Percentiles rank a stretch among this genome's conserved stretches.
phyloP scores from a whole-genome alignment of 192 early-diverging fungal species.

The Mortierella antarctica region DNA sequence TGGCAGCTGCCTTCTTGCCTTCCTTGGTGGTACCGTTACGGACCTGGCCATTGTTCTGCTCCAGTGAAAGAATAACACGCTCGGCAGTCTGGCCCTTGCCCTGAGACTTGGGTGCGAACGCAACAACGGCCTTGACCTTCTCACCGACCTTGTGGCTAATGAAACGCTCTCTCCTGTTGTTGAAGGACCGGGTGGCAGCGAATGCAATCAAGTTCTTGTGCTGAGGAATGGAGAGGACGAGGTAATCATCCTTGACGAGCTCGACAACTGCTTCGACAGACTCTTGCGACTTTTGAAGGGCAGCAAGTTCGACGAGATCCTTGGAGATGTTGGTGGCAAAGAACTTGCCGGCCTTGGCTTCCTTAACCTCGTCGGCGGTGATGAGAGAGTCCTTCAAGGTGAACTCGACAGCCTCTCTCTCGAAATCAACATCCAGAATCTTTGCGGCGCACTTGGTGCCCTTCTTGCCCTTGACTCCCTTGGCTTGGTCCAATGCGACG shows the following conservation, averaged over 20 bases:
- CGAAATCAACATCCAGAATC: constrained; percentile 78
- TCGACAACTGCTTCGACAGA: constrained; percentile 71
- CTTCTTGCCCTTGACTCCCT: constrained; percentile 58
- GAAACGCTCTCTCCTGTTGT: constrained; percentile 71
- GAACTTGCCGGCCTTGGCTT: constrained; percentile 26
- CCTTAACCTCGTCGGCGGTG: constrained; percentile 25
- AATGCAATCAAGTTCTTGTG: constrained; percentile 65
- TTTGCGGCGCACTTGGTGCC: constrained; percentile 64
- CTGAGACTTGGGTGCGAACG: constrained; percentile 52
- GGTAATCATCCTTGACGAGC: constrained; percentile 84
- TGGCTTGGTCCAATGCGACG: constrained; percentile 68
- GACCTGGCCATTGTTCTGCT: constrained; percentile 9
- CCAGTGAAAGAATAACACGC: constrained; percentile 33
- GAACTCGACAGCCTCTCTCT: constrained; percentile 73
- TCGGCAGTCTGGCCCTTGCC: constrained; percentile 42
- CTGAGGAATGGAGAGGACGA: constrained; percentile 73
- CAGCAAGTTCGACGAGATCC: constrained; percentile 27
- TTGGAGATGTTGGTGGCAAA: constrained; percentile 15
- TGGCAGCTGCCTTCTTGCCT: constrained; percentile 14
- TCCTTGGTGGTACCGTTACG: constrained; percentile 16
- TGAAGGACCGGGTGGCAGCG: constrained; percentile 67
- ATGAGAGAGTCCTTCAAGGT: constrained; percentile 60
- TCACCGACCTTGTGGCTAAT: constrained; percentile 70
- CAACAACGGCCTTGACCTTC: constrained; percentile 57
- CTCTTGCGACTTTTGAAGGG: constrained; percentile 49